Base-by-base conservation (phyloP, 768 basidiomycete genomes). In the Hygrophorus russula region DNA sequence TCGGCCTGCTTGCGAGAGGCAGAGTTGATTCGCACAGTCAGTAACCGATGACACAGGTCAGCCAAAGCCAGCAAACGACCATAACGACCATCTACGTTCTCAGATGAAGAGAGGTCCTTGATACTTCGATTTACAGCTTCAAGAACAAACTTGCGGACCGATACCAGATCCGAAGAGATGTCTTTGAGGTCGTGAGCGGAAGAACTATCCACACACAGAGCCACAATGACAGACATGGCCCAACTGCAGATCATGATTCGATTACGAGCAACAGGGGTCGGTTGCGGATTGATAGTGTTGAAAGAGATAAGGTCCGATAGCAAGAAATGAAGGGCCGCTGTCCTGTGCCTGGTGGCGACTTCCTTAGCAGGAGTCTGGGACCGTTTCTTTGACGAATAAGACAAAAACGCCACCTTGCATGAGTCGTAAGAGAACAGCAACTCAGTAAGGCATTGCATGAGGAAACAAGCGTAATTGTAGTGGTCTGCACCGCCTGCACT, bases 401-500 rank as follows among this genome's bases (percentile, higher is more conserved):
- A 82, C 41, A 96, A 59, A 61, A 99, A 90, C 4, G 84, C 80
- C 18, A 80, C 57, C 60, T 98, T 99, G 76, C 90, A 93, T 5
- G 78, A 60, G 51, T 91, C 83, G 53, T 98, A 99, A 10, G 91
- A 97, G 48, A 94, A 89, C 10, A 96, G 63, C 8, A 98, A 67
- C 62, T 99, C 96, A 2, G 91, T 88, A 36, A 97, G 67, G 51
- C 80, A 84, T 57, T 92, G 87, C 83, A 93, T 89, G 49, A 90
- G 63, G 71, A 93, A 90, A 54, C 81, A 85, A 12, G 74, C 67
- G 53, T 85, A 87, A 44, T 71, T 61, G 63, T 68, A 61, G 24
- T 62, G 65, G 48, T 69, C 67, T 36, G 63, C 59, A 30, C 43
- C 10, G 35, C 54, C 55, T 11, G 46, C 35, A 20, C 53, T 29